These are phyloP conservation scores for Spizellomyces punctatus DNA, from an alignment of 192 early-diverging fungal genomes.

Conservation along the genomic window DNA sequence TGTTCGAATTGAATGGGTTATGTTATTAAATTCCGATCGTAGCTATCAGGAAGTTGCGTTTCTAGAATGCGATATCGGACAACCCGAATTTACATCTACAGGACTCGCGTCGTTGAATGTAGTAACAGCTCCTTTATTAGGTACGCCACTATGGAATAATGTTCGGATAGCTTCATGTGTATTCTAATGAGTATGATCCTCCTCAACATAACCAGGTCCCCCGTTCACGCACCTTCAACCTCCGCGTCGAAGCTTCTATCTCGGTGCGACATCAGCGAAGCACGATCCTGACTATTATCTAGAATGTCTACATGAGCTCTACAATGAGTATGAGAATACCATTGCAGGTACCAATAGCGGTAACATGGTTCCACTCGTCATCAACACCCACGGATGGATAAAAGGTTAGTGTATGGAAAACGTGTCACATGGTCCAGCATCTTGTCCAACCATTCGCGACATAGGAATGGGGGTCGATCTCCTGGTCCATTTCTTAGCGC, in stretches of 20 bases:
- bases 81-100: conserved; percentile 82
- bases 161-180: background rate
- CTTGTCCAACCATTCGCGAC: conserved; percentile 10
- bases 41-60: conserved; percentile 76
- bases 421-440: conserved; percentile 8
- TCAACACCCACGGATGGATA: conserved; percentile 96
- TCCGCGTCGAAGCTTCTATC: conserved; percentile 69
- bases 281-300: conserved; percentile 84
- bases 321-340: conserved; percentile 58
- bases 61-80: conserved; percentile 92
- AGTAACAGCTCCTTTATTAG: conserved; percentile 69
- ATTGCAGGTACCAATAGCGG: conserved; percentile 12
- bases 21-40: background rate
- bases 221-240: conserved; percentile 74
- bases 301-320: conserved; percentile 63
- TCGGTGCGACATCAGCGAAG: conserved; percentile 76
- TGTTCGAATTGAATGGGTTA: too few species aligned
- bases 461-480: conserved; percentile 81
- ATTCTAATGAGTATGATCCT: background rate
- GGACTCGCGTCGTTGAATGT: conserved; percentile 83
- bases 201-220: conserved; percentile 46
- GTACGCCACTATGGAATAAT: background rate
- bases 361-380: conserved; percentile 71
- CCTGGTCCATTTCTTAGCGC: conserved; percentile 65
- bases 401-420: conserved; percentile 54